Evolutionary conservation across 805 yeast genomes (phyloP), one percentile per base, ranked within the genome.

Genomic region (Lipomyces yamadae): DNA sequence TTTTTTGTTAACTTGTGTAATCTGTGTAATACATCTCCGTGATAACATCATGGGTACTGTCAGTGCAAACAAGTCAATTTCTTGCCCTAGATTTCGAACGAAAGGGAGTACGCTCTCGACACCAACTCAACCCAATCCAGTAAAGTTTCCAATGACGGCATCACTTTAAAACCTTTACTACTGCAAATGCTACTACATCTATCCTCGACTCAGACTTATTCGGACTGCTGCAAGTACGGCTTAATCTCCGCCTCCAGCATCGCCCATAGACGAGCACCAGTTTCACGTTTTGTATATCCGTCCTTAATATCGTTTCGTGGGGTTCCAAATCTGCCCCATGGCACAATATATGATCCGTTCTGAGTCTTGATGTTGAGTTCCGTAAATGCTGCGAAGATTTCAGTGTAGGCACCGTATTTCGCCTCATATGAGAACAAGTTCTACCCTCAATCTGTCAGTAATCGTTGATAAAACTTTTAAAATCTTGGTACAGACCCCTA

Each of bases 371-470:
- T 75, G 11, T 81, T 66, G 6, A 76, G 74, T 3, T 84, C 83
- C 42, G 73, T 65, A 58, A 83, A 73, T 0, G 81, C 81, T 1
- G 81, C 84, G 66, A 72, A 82, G n/a, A 82, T 72, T 67, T 80
- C 84, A 4, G 85, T 72, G 65, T 79, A 78, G 0, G 85, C 83
- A 15, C 86, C 87, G 58, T 76, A 76, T 56, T 66, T 69, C 3
- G 78, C 61, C 29, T 61, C 60, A 45, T 58, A 62, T 6, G 69
- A 68, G 37, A 65, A 61, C 30, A 65, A 59, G 32, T 62, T 66
- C 66, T 62, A 37, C 18, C 30, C 39, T 35, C 37, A 4, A 13
- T 56, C 5, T 24, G 50, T 35, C 10, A 33, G 45, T 32, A 24
- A 50, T 35, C 35, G 4, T 18, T 2, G 7, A 42, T 10, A 58